These are phyloP conservation scores for Lepidopterella palustris DNA, from an alignment of 495 filamentous ascomycete genomes.

Conservation along the genomic window DNA sequence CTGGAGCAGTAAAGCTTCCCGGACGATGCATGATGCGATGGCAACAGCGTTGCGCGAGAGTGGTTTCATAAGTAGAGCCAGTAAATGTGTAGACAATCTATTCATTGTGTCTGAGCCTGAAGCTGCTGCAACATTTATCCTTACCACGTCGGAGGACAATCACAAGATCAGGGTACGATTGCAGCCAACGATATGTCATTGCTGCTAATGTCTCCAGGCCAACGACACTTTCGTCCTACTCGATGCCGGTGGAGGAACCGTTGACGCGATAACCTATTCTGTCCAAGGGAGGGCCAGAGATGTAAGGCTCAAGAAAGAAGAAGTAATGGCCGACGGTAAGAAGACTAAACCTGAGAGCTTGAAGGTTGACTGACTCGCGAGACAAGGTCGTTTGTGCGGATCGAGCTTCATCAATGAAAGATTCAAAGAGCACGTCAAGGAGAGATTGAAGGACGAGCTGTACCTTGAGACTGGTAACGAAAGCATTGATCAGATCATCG, in stretches of 20 bases:
- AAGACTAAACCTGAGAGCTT: background rate
- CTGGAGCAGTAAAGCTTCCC: constrained; percentile 31
- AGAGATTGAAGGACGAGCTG: background rate
- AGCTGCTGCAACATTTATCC: constrained; percentile 32
- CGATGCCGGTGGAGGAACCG: constrained; percentile 41
- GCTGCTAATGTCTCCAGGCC: background rate
- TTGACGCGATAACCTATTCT: constrained; percentile 40
- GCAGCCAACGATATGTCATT: constrained; percentile 3
- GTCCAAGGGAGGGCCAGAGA: constrained; percentile 24
- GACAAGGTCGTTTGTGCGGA: constrained; percentile 7
- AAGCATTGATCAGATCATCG: constrained; percentile 11
- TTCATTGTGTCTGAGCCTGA: constrained; percentile 35
- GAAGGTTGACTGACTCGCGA: background rate
- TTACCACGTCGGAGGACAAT: constrained; percentile 16
- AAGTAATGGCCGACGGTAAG: constrained; percentile 9
- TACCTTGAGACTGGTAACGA: constrained; percentile 9
- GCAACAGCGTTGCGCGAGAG: constrained; percentile 24
- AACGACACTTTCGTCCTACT: constrained; percentile 9
- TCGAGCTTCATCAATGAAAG: constrained; percentile 13
- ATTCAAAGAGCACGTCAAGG: background rate
- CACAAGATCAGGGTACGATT: constrained; percentile 13
- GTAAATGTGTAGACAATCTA: constrained; percentile 19
- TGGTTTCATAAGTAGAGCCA: constrained; percentile 17
- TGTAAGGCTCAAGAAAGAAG: constrained; percentile 5
- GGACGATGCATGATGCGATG: constrained; percentile 34